Evolutionary conservation across 2,329 filamentous ascomycete species (phyloP).

Genomic region (Fusarium secorum): DNA sequence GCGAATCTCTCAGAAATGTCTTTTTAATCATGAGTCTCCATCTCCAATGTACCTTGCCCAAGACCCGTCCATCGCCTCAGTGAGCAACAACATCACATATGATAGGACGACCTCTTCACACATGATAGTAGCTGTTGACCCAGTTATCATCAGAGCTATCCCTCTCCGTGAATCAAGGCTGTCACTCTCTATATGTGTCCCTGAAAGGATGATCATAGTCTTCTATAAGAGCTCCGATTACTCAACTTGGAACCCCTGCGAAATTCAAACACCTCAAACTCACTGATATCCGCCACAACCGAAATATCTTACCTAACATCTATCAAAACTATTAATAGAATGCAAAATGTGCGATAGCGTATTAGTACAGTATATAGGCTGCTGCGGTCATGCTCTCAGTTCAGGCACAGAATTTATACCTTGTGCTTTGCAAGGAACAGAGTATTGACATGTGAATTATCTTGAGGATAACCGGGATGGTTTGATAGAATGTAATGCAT

Average conservation of each 20-base stretch:
- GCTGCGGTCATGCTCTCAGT: not conserved
- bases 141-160: no score
- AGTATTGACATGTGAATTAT: not conserved
- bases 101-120: no score
- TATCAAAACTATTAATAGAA: accelerated
- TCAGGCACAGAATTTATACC: not conserved
- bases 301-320: accelerated
- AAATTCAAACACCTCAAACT: no score
- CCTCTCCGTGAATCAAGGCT: not conserved
- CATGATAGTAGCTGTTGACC: no score
- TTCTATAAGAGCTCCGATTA: not conserved
- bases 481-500: not conserved
- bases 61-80: no score
- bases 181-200: not conserved
- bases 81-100: no score
- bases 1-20: no score
- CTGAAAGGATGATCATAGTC: no score
- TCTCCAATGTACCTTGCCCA: no score
- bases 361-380: not conserved
- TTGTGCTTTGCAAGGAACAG: not conserved
- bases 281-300: no score
- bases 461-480: not conserved
- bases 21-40: no score
- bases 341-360: not conserved
- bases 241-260: accelerated